These are phyloP conservation scores for Cnidoscolus chayamansa DNA, from an alignment of 441 rosid genomes.

Conservation along the genomic window DNA sequence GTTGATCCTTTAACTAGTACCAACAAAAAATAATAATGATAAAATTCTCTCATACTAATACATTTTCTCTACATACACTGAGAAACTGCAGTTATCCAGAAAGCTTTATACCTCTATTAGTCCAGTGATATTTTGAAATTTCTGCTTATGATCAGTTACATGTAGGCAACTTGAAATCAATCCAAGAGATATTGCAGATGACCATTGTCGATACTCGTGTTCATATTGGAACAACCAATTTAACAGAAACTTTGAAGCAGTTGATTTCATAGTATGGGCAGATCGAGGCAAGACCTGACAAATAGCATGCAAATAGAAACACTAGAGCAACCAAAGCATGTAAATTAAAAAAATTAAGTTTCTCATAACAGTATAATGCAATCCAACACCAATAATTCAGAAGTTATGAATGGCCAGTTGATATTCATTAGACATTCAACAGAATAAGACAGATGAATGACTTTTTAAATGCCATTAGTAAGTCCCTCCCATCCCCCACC, in stretches of 20 bases:
- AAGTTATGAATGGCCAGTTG: background rate
- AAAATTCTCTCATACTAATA: no score
- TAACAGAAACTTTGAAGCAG: constrained; percentile 79
- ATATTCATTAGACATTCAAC: background rate
- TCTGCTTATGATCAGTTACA: constrained; percentile 79
- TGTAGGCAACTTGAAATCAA: constrained; percentile 69
- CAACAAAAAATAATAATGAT: background rate
- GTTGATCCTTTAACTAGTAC: background rate
- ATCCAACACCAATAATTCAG: background rate
- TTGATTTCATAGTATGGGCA: constrained; percentile 62
- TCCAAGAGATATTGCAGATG: constrained; percentile 93
- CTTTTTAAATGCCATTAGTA: no score
- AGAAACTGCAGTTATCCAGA: background rate
- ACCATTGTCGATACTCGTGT: constrained; percentile 94
- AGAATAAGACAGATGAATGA: background rate
- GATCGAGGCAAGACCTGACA: constrained; percentile 82
- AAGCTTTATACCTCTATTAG: constrained; percentile 63
- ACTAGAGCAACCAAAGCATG: constrained; percentile 6
- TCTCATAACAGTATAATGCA: background rate
- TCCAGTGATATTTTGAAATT: constrained; percentile 61
- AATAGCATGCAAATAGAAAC: constrained; percentile 25
- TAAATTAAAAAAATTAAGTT: background rate
- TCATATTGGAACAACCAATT: constrained; percentile 78
- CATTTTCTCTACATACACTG: no score
- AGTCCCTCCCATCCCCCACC: no score